phyloP scores from a whole-genome alignment of 768 basidiomycete species.

The Trametes sanguinea region DNA sequence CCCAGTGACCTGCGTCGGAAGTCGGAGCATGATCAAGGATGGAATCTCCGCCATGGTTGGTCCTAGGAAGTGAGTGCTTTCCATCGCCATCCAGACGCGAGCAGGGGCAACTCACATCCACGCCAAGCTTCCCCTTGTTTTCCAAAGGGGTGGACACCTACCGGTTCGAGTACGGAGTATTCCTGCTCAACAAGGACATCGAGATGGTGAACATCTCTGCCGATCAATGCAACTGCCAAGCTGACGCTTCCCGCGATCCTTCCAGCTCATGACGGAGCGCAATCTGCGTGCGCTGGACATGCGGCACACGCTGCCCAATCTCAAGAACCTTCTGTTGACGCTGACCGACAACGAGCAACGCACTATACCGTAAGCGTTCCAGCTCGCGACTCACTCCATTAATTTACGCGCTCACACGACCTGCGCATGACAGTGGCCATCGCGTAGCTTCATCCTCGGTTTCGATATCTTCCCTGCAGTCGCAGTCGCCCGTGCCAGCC shows the following conservation, averaged over 20 bases:
- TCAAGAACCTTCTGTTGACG: slow-evolving; percentile 90
- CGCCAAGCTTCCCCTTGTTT: slow-evolving; percentile 87
- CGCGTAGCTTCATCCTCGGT: slow-evolving; percentile 21
- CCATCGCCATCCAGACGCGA: neutral
- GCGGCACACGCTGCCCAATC: slow-evolving; percentile 93
- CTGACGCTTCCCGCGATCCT: slow-evolving; percentile 18
- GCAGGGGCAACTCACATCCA: neutral
- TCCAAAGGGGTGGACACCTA: slow-evolving; percentile 94
- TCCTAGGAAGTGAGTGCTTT: slow-evolving; percentile 75
- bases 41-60: slow-evolving; percentile 95
- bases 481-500: slow-evolving; percentile 19
- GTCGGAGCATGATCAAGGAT: slow-evolving; percentile 88
- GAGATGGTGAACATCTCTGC: slow-evolving; percentile 66
- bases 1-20: slow-evolving; percentile 88
- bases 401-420: neutral
- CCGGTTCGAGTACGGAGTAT: slow-evolving; percentile 97
- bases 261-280: slow-evolving; percentile 88
- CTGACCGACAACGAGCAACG: slow-evolving; percentile 70
- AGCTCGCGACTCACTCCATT: neutral
- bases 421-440: slow-evolving; percentile 11
- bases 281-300: slow-evolving; percentile 88
- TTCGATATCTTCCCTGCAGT: slow-evolving; percentile 27
- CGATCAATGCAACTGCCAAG: neutral
- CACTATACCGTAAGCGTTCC: slow-evolving; percentile 45
- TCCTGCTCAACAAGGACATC: slow-evolving; percentile 94